These are phyloP conservation scores for Cercospora berteroae DNA, from an alignment of 2,329 filamentous ascomycete species.

Conservation along the genomic window DNA sequence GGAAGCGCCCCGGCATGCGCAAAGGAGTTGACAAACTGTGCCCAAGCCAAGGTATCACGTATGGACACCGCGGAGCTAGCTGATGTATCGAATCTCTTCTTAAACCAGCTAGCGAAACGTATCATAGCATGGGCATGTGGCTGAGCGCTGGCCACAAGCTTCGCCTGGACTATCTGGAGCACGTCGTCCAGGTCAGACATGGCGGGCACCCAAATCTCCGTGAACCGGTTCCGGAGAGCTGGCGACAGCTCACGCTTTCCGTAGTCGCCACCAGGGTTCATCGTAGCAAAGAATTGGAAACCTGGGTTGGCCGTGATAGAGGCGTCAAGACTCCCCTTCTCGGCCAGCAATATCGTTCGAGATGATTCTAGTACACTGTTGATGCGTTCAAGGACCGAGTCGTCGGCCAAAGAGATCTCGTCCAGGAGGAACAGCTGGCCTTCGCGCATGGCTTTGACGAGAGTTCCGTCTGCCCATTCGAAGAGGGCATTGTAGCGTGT, in stretches of 20 bases:
- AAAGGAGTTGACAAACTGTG: constrained; percentile 75
- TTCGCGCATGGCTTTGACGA: constrained; percentile 88
- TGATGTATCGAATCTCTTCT: constrained; percentile 71
- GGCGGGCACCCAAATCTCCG: constrained; percentile 95
- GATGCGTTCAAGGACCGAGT: constrained; percentile 91
- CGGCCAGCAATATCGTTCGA: constrained; percentile 81
- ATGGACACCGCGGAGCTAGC: constrained; percentile 79
- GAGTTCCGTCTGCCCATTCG: constrained; percentile 91
- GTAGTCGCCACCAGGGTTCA: constrained; percentile 99
- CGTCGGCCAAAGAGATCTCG: constrained; percentile 95
- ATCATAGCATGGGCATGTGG: constrained; percentile 69
- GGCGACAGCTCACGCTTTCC: constrained; percentile 97
- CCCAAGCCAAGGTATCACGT: constrained; percentile 89
- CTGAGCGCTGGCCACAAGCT: constrained; percentile 60
- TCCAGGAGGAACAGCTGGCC: constrained; percentile 92
- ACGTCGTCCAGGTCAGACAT: constrained; percentile 83
- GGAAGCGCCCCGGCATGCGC: constrained; percentile 17
- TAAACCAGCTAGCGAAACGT: constrained; percentile 90
- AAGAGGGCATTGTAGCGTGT: constrained; percentile 80
- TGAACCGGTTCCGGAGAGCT: constrained; percentile 92
- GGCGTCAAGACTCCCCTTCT: constrained; percentile 85
- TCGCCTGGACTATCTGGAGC: constrained; percentile 77
- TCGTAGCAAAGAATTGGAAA: constrained; percentile 96
- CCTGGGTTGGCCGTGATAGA: constrained; percentile 71
- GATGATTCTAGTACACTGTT: constrained; percentile 95